Percentiles rank a stretch among this genome's conserved stretches.
Conservation (phyloP, 164 flowering plant species). For the Kalanchoe fedtschenkoi region DNA sequence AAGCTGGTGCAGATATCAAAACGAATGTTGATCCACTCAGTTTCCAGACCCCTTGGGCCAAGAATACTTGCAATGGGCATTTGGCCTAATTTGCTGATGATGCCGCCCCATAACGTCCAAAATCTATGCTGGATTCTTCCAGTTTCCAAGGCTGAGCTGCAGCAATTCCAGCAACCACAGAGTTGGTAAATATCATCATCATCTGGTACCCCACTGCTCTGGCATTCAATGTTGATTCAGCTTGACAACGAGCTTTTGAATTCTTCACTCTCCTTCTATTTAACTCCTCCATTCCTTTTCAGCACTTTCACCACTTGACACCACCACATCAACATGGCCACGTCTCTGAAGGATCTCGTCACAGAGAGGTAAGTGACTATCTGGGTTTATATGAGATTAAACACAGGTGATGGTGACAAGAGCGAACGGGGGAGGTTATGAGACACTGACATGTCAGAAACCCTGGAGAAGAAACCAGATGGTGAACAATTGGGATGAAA, state of each 20-base stretch:
- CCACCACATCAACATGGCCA: too few relatives aligned
- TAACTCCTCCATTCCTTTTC: neutral
- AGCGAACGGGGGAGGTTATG: neutral
- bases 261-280: neutral
- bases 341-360: too few relatives aligned
- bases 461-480: too few relatives aligned
- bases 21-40: too few relatives aligned
- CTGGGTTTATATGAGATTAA: too few relatives aligned
- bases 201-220: neutral
- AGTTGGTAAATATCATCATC: neutral
- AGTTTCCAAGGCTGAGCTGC: neutral
- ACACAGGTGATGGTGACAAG: constrained; percentile 1
- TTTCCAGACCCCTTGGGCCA: too few relatives aligned
- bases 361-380: too few relatives aligned
- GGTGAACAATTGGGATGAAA: too few relatives aligned
- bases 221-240: neutral
- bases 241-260: neutral
- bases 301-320: neutral
- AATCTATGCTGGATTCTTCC: neutral
- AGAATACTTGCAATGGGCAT: too few relatives aligned
- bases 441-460: too few relatives aligned
- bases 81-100: neutral
- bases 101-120: neutral
- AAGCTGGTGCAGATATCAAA: too few relatives aligned
- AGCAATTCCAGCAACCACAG: neutral